Evolutionary conservation across 345 rosid species (phyloP).

Genomic region (Fremontodendron californicum): DNA sequence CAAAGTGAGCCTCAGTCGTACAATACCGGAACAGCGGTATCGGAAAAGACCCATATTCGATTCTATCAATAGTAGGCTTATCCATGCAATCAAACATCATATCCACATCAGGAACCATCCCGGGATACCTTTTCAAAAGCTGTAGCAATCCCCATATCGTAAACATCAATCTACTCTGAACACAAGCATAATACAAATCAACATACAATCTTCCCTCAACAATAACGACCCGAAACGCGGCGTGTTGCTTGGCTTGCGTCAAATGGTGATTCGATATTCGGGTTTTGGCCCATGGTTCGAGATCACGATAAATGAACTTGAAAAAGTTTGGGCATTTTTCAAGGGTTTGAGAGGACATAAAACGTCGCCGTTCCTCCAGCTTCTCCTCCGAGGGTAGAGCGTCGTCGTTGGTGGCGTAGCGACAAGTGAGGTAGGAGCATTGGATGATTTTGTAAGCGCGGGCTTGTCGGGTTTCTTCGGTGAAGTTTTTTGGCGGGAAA

Average conservation of each 20-base stretch:
- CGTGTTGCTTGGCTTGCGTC: slow-evolving; percentile 42
- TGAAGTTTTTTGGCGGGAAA: slow-evolving; percentile 59
- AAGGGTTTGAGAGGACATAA: slow-evolving; percentile 9
- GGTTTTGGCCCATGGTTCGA: slow-evolving; percentile 66
- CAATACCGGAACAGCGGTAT: slow-evolving; percentile 80
- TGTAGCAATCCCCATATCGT: slow-evolving; percentile 87
- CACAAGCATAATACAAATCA: slow-evolving; percentile 83
- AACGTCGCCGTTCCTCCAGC: neutral
- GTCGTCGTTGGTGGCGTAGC: slow-evolving; percentile 23
- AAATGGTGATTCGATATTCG: slow-evolving; percentile 55
- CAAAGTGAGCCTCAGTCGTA: slow-evolving; percentile 67
- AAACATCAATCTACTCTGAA: slow-evolving; percentile 84
- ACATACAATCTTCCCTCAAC: slow-evolving; percentile 55
- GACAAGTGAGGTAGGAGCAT: slow-evolving; percentile 83
- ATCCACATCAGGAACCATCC: slow-evolving; percentile 84
- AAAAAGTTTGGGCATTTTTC: slow-evolving; percentile 64
- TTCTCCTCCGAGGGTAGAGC: neutral
- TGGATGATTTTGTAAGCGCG: slow-evolving; percentile 70
- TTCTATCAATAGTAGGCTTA: slow-evolving; percentile 58
- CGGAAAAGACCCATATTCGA: slow-evolving; percentile 45
- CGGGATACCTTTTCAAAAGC: slow-evolving; percentile 72
- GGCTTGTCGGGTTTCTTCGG: slow-evolving; percentile 36
- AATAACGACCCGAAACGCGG: slow-evolving; percentile 72
- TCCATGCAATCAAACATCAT: slow-evolving; percentile 99
- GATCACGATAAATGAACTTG: slow-evolving; percentile 64